Base-by-base conservation (phyloP, 2,329 filamentous ascomycete species). In the Grosmannia penicillata region DNA sequence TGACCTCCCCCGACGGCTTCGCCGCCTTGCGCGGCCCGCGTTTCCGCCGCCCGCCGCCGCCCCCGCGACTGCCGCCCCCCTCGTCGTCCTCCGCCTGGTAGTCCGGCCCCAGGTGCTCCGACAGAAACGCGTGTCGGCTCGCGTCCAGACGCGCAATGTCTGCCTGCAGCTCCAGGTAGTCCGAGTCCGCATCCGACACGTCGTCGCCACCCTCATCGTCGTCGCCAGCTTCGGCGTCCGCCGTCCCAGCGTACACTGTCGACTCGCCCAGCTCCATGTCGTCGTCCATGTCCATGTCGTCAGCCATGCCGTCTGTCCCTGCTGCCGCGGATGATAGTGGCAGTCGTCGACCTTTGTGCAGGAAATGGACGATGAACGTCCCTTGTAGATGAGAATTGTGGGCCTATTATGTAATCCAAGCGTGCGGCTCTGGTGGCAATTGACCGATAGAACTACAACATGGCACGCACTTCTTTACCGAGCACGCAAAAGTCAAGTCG, bases 1-100 rank as follows among this genome's bases (percentile, higher is more conserved):
- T 83, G 54, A 86, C 82, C 47, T 85, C 77, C 29, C 69, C 74
- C 32, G 77, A 72, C 14, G 77, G 78, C 52, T 82, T 78, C 8
- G 72, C 75, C 19, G 74, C 69, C 52, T 76, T 74, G 15, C 70
- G 62, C 21, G 68, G 69, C 7, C 69, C 69, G 6, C 58, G 51
- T 42, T 51, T 59, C 13, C 43, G 48, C 8, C 48, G 45, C 10
- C 15, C 43, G 47, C n/a, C 37, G 18, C 15, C 43, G 31, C 26
- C 24, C 8, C 36, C 25, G 8, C 17, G 3, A 13, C 21, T 6
- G 3, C 22, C 13, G 5, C 22, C 37, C 22, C 17, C 17, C 31
- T 37, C 32, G 24, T 18, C 37, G 6, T 33, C 18, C 13, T 15
- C 17, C 10, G 19, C 21, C 19, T 30, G 30, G 41, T 27, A 43